Evolutionary conservation across 441 rosid species (phyloP).

Genomic region (Hura crepitans): DNA sequence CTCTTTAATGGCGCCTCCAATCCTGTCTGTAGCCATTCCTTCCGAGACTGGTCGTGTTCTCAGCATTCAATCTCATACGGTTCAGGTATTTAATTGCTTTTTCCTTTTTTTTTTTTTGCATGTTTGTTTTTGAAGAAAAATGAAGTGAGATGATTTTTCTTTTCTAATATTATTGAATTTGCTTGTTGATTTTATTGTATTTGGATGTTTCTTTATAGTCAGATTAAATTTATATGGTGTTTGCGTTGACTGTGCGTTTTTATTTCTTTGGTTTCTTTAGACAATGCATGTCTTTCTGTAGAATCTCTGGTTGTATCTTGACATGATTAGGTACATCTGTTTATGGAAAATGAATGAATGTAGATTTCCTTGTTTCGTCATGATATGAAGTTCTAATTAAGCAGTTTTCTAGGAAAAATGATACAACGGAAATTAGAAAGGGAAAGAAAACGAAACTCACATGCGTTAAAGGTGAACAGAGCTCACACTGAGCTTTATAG

Average conservation of each 20-base stretch:
- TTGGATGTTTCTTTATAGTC: not conserved
- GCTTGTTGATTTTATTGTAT: not conserved
- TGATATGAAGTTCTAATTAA: not conserved
- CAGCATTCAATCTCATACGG: constrained; percentile 93
- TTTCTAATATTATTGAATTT: not conserved
- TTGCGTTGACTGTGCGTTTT: not conserved
- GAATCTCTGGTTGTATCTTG: not conserved
- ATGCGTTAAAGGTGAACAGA: not conserved
- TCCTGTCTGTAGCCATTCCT: constrained; percentile 81
- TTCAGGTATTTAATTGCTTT: constrained; percentile 47
- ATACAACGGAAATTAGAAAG: not conserved
- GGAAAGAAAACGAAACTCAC: not conserved
- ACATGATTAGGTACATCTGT: not conserved
- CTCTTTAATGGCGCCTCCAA: constrained; percentile 59
- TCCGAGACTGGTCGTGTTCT: constrained; percentile 92
- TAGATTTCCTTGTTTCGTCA: not conserved
- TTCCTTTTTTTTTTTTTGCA: not conserved
- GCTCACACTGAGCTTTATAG: not conserved
- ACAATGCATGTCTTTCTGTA: not conserved
- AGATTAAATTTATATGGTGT: constrained; percentile 1
- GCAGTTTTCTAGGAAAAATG: not conserved
- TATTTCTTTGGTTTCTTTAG: not conserved
- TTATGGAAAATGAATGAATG: too few relatives aligned
- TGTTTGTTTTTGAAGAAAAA: constrained; percentile 12
- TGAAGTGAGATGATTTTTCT: constrained; percentile 1